Evolutionary conservation across 768 basidiomycete genomes (phyloP).

Genomic region (Kwoniella europaea): DNA sequence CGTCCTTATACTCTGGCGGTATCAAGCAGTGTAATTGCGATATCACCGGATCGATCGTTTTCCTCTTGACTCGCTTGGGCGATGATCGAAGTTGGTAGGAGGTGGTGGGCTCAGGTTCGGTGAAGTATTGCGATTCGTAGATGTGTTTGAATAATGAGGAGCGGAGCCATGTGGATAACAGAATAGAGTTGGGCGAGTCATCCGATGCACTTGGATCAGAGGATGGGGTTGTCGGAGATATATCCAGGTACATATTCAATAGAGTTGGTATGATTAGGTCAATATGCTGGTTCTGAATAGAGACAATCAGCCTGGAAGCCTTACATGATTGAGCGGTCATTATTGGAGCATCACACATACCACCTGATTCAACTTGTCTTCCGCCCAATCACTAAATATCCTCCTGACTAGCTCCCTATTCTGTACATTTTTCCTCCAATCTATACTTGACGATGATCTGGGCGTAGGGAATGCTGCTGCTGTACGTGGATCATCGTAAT

Average conservation of each 20-base stretch:
- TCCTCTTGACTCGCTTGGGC: constrained; percentile 22
- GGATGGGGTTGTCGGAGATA: constrained; percentile 5
- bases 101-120: constrained; percentile 26
- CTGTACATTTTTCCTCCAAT: constrained; percentile 46
- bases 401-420: constrained; percentile 41
- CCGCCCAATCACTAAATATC: constrained; percentile 38
- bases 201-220: constrained; percentile 14
- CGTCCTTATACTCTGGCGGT: constrained; percentile 35
- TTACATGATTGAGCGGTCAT: too few relatives aligned
- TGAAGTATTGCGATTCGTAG: constrained; percentile 22
- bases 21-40: constrained; percentile 36
- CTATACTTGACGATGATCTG: constrained; percentile 7
- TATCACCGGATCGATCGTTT: constrained; percentile 37
- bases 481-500: constrained; percentile 48
- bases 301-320: too few relatives aligned
- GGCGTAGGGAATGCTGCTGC: constrained; percentile 21
- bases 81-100: constrained; percentile 28
- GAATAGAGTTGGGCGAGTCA: constrained; percentile 28
- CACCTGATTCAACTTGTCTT: constrained; percentile 30
- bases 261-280: constrained; percentile 37
- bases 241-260: constrained; percentile 38
- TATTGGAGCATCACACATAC: constrained; percentile 21
- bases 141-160: constrained; percentile 37
- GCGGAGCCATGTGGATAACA: constrained; percentile 32
- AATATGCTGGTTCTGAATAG: constrained; percentile 23